These are phyloP conservation scores for Omphalea diandra DNA, from an alignment of 441 rosid genomes.

Conservation along the genomic window DNA sequence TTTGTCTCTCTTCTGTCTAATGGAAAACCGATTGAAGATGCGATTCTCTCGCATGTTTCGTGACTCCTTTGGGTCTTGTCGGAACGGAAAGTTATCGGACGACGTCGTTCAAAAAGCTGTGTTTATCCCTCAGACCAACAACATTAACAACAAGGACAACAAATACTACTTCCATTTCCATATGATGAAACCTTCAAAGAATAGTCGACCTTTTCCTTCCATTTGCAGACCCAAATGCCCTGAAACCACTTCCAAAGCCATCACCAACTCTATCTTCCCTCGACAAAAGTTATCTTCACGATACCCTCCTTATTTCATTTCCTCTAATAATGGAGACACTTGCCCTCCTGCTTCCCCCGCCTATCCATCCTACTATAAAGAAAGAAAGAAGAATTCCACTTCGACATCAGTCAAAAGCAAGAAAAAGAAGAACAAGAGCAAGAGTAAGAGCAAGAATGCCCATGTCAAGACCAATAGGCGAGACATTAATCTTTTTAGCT, in stretches of 20 bases:
- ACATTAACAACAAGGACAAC: no score
- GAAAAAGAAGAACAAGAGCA: constrained; percentile 29
- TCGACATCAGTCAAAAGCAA: constrained; percentile 19
- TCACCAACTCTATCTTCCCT: constrained; percentile 27
- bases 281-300: constrained; percentile 30
- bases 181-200: constrained; percentile 26
- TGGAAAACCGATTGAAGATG: constrained; percentile 63
- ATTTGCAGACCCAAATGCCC: constrained; percentile 44
- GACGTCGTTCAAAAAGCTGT: constrained; percentile 51
- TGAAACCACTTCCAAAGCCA: constrained; percentile 21
- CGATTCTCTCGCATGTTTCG: constrained; percentile 66
- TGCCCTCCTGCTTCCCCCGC: constrained; percentile 42
- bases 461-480: constrained; percentile 22
- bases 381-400: constrained; percentile 18
- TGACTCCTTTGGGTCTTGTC: constrained; percentile 61
- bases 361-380: constrained; percentile 34
- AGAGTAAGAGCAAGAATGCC: constrained; percentile 25
- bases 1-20: constrained; percentile 25
- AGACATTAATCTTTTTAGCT: constrained; percentile 37
- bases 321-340: constrained; percentile 26
- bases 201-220: constrained; percentile 44
- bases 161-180: constrained; percentile 8
- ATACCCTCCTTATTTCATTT: constrained; percentile 27
- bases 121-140: constrained; percentile 36
- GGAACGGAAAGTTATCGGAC: constrained; percentile 55